Percentiles rank a stretch among this genome's conserved stretches.
Conservation (phyloP, 441 rosid genomes). For the Monsonia emarginata region DNA sequence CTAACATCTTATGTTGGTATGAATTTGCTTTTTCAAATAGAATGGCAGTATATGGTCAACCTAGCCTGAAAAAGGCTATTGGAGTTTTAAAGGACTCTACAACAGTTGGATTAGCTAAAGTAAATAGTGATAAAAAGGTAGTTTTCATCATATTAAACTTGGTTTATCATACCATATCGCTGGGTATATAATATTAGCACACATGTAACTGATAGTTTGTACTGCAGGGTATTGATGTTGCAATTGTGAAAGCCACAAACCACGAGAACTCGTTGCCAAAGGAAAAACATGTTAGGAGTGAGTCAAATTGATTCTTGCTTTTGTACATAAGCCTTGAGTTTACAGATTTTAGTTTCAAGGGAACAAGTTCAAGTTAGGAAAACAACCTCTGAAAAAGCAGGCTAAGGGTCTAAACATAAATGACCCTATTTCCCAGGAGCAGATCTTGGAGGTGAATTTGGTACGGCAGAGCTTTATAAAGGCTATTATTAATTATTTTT, state of each 20-base stretch:
- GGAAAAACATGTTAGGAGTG: conserved; percentile 35
- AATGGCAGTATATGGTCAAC: conserved; percentile 32
- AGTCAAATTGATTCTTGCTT: conserved; percentile 16
- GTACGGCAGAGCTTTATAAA: background rate
- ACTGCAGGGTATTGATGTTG: conserved; percentile 30
- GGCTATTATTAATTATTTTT: background rate
- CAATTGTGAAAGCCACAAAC: conserved; percentile 43
- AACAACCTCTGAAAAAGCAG: background rate
- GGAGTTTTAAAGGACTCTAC: conserved; percentile 39
- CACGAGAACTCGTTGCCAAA: conserved; percentile 30
- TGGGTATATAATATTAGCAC: background rate
- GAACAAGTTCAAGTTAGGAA: background rate
- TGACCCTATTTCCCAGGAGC: background rate
- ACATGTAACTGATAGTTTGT: conserved; percentile 2
- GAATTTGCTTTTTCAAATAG: conserved; percentile 12
- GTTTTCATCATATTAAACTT: background rate
- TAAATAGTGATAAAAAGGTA: conserved; percentile 34
- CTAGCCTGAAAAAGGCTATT: conserved; percentile 26
- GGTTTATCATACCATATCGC: background rate
- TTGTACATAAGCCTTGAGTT: background rate
- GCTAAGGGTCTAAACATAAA: no score
- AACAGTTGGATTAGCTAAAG: conserved; percentile 31
- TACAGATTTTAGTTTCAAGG: background rate
- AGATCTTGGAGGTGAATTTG: background rate
- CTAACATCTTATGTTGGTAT: background rate